Conservation (phyloP, 2,329 filamentous ascomycete species). For the Exutisphaerella laricina region DNA sequence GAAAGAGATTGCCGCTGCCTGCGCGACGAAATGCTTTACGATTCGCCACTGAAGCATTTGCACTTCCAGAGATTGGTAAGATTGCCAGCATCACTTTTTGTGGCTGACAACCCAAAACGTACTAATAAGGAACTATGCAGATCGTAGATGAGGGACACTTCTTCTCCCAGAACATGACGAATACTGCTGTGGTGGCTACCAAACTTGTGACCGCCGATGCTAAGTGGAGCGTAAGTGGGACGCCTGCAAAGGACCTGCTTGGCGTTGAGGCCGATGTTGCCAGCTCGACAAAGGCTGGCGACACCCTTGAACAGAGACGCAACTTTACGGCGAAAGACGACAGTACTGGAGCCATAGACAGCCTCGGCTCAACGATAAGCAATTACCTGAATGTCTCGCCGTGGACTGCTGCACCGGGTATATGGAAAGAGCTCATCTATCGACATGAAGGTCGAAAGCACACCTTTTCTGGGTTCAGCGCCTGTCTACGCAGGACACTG, state of each 20-base stretch:
- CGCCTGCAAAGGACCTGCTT: constrained; percentile 76
- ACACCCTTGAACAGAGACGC: constrained; percentile 34
- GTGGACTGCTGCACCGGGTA: constrained; percentile 64
- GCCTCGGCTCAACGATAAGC: constrained; percentile 48
- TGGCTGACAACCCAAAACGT: not conserved
- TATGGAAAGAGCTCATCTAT: constrained; percentile 68
- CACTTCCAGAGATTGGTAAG: constrained; percentile 69
- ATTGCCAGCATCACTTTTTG: too few species aligned
- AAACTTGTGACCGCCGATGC: constrained; percentile 57
- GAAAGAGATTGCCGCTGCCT: constrained; percentile 43
- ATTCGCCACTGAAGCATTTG: constrained; percentile 61
- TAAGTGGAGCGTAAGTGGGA: constrained; percentile 86
- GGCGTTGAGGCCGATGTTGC: constrained; percentile 62
- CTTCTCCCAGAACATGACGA: constrained; percentile 64
- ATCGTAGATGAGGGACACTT: constrained; percentile 91
- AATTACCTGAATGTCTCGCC: constrained; percentile 72
- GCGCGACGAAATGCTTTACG: constrained; percentile 39
- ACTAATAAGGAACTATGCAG: not conserved
- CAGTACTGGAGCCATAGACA: constrained; percentile 48
- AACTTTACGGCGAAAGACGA: constrained; percentile 38
- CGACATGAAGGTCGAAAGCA: constrained; percentile 47
- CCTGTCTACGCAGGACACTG: constrained; percentile 63
- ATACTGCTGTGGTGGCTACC: constrained; percentile 50
- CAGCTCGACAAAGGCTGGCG: constrained; percentile 19
- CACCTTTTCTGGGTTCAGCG: constrained; percentile 56